These are phyloP conservation scores for Kwoniella dendrophila DNA, from an alignment of 768 basidiomycete genomes.

Conservation along the genomic window DNA sequence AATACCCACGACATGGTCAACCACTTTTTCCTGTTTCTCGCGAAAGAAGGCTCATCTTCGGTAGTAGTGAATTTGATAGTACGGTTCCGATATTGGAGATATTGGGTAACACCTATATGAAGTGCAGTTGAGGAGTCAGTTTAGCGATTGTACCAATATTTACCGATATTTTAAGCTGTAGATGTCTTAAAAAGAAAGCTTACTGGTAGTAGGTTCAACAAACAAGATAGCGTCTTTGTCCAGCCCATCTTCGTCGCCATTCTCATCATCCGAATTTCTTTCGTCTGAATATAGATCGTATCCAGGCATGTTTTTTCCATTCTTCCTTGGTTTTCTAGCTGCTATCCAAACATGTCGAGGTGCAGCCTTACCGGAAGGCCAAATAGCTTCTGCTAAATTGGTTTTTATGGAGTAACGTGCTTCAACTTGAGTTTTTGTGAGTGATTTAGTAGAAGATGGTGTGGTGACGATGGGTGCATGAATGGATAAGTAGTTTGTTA, in stretches of 20 bases:
- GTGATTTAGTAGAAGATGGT: too few species aligned
- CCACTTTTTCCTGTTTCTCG: not conserved
- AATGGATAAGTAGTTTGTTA: constrained; percentile 6
- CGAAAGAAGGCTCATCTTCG: not conserved
- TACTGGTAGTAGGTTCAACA: constrained; percentile 6
- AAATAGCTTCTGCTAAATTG: constrained; percentile 7
- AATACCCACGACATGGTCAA: constrained; percentile 12
- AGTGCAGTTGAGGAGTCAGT: not conserved
- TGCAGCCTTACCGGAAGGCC: constrained; percentile 2
- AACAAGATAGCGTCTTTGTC: not conserved
- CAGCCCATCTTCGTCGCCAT: constrained; percentile 2
- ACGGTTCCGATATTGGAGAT: not conserved
- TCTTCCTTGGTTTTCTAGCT: not conserved
- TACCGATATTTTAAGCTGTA: not conserved
- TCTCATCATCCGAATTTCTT: not conserved
- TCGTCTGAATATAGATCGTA: not conserved
- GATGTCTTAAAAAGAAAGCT: not conserved
- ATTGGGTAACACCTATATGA: constrained; percentile 1
- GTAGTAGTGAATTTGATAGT: constrained; percentile 9
- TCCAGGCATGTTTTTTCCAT: not conserved
- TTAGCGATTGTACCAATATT: not conserved
- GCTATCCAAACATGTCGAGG: constrained; percentile 5
- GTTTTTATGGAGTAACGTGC: constrained; percentile 4
- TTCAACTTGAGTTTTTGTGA: not conserved
- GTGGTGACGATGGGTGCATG: not conserved